Evolutionary conservation across 2,329 filamentous ascomycete species (phyloP), one percentile per base, ranked within the genome.

Genomic region (Plectosphaerella sp.): DNA sequence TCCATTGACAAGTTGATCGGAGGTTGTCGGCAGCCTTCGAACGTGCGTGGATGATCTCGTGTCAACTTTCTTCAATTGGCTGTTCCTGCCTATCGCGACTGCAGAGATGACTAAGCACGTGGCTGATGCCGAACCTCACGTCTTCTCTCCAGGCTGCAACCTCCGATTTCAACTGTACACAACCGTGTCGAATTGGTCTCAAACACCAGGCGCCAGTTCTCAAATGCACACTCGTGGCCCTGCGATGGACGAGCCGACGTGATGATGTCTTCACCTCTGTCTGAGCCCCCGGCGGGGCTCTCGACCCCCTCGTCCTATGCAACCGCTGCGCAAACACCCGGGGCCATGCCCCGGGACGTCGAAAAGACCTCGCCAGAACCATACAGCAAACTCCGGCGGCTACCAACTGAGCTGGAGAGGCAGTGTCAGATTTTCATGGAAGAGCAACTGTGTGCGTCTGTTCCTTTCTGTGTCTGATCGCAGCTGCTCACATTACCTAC

Each of bases 341-440:
- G 5, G 22, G 16, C 15, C 20, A 16, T 25, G 45, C 16, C 45
- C 20, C 5, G 28, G n/a, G 41, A 43, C 14, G 41, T 18, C 16
- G 16, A 12, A 8, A 18, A 20, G 11, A 18, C n/a, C 18, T 57
- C 58, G 39, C 61, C 63, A 6, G 63, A 61, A 47, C 62, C 62
- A 5, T 87, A 85, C 67, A 78, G 80, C 57, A 67, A 74, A n/a
- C 75, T 78, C 7, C 76, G 72, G 55, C 67, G 71, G 42, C 69
- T 91, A 12, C 82, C 85, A 1, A 81, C 77, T 53, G 83, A 88
- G 60, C 69, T 92, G 16, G 80, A 77, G 51, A 74, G 83, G 53
- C 84, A 90, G 61, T 83, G 82, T 58, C 80, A 83, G 52, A 87
- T 90, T 45, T 88, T 87, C 63, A 73, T 93, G 0, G 89, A 93